Conservation (phyloP, 306 rosid genomes). For the Dalbergia cochinchinensis region DNA sequence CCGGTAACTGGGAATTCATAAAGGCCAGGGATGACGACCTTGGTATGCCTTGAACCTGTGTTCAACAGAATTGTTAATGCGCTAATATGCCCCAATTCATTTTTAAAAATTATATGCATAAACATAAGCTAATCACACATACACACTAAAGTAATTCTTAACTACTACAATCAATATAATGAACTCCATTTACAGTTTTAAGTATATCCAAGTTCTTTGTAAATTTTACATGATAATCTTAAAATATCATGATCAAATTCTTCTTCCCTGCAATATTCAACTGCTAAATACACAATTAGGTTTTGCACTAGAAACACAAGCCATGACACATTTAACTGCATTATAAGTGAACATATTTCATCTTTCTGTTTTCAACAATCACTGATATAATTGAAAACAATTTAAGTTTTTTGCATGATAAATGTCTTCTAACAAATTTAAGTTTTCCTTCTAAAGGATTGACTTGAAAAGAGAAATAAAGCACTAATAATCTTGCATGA, state of each 20-base stretch:
- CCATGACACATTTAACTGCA: neutral
- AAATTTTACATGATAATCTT: conserved; percentile 20
- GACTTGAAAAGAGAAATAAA: conserved; percentile 16
- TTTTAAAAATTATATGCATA: conserved; percentile 6
- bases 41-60: conserved; percentile 81
- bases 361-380: conserved; percentile 6
- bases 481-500: neutral
- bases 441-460: conserved; percentile 9
- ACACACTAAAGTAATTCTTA: conserved; percentile 10
- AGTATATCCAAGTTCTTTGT: conserved; percentile 23
- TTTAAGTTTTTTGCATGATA: neutral
- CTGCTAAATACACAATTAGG: conserved; percentile 11
- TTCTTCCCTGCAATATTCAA: conserved; percentile 30
- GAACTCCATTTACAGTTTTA: conserved; percentile 24
- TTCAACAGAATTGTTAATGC: conserved; percentile 41
- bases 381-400: conserved; percentile 27
- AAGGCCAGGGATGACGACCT: conserved; percentile 84
- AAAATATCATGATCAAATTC: neutral
- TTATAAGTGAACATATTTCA: neutral
- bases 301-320: neutral
- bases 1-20: conserved; percentile 82
- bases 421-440: conserved; percentile 25
- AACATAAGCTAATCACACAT: neutral
- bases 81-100: conserved; percentile 13
- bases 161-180: neutral